Base-by-base conservation (phyloP, 768 basidiomycete genomes). In the Leccinum variicolor region DNA sequence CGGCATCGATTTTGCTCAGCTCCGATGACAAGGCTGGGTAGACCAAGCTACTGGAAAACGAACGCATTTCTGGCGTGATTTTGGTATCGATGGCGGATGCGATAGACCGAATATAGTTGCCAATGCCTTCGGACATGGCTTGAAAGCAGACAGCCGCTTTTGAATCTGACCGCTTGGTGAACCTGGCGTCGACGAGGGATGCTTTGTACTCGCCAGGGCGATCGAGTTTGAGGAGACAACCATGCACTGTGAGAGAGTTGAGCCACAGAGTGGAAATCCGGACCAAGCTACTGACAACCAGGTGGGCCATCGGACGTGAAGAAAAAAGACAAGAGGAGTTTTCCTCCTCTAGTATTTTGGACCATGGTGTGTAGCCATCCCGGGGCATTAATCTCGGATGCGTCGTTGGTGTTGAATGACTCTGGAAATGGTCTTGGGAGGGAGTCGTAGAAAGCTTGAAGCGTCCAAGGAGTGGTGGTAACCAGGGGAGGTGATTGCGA, bases 391-490 rank as follows among this genome's bases (percentile, higher is more conserved):
- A 86, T 78, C 56, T 85, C 81, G 1, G 69, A 58, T 7, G 79
- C 80, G 3, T 75, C 67, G 60, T 76, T 77, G 14, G 76, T 73
- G 1, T 75, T 77, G 10, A 86, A 74, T 11, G 74, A 64, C 57
- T 86, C 84, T 0, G 84, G 82, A 52, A 88, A 80, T 1, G 86
- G 88, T 47, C 78, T 77, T 1, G 87, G 86, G 47, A 90, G 79
- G 14, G 81, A 68, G n/a, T 86, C 85, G 63, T 80, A 86, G 68
- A 84, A 89, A 1, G 70, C 69, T 58, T 85, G 84, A 1, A 90
- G 69, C 0, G 79, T 76, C 43, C 77, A 69, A 3, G 73, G 70
- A 17, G 60, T 56, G 21, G 55, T 64, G 36, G 52, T 41, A 8
- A 56, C 53, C 3, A 55, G 45, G 2, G 57, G 53, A 25, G 53